phyloP scores from a whole-genome alignment of 2,329 filamentous ascomycete species.

The Endoconidiophora laricicola region DNA sequence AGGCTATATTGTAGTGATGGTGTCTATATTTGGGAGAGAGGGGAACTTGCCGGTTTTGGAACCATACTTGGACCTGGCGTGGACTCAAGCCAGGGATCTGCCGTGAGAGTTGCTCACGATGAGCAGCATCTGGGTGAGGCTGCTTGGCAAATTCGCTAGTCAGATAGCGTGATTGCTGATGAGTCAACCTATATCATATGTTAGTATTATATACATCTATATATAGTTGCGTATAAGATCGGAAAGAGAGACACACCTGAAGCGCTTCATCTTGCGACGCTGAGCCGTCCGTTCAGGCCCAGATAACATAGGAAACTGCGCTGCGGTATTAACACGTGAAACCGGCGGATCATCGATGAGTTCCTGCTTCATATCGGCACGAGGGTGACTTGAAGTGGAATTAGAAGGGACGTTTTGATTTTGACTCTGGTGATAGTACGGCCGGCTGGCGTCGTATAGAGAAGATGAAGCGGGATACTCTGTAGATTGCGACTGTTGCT shows the following conservation, averaged over 20 bases:
- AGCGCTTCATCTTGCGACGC: slow-evolving; percentile 59
- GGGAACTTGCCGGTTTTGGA: slow-evolving; percentile 70
- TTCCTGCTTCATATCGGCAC: too few relatives aligned
- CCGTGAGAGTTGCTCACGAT: slow-evolving; percentile 68
- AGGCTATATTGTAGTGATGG: not conserved
- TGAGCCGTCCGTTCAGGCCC: slow-evolving; percentile 28
- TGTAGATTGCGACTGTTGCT: too few relatives aligned
- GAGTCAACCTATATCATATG: slow-evolving; percentile 50
- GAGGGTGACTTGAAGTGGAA: too few relatives aligned
- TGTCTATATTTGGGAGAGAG: not conserved
- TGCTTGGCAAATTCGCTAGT: slow-evolving; percentile 97
- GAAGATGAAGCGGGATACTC: too few relatives aligned
- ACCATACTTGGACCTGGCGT: slow-evolving; percentile 93
- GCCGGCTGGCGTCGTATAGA: too few relatives aligned
- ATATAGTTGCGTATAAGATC: not conserved
- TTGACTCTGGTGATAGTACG: too few relatives aligned
- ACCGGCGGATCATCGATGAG: too few relatives aligned
- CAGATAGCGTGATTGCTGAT: slow-evolving; percentile 91
- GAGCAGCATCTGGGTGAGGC: slow-evolving; percentile 81
- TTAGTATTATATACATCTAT: not conserved
- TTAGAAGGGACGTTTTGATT: too few relatives aligned
- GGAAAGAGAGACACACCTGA: slow-evolving; percentile 38
- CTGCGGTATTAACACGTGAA: too few relatives aligned
- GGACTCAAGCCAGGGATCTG: slow-evolving; percentile 87
- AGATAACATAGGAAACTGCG: not conserved